phyloP scores from a whole-genome alignment of 305 asterid species.

The Fraxinus ornus region DNA sequence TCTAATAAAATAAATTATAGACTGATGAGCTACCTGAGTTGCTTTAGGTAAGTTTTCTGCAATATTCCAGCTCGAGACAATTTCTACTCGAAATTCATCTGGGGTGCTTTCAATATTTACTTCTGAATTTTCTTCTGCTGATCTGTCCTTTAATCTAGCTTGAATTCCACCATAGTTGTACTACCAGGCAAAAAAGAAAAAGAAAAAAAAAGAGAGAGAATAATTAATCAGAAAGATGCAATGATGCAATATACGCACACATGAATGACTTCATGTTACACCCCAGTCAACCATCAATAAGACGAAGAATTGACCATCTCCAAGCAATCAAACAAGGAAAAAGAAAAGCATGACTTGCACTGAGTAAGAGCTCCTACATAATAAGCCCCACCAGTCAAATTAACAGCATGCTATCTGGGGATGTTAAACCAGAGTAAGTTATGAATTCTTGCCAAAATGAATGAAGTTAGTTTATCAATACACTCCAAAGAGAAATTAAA shows the following conservation, averaged over 20 bases:
- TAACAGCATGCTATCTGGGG: background rate
- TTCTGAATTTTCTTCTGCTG: constrained; percentile 50
- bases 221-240: constrained; percentile 19
- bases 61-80: constrained; percentile 82
- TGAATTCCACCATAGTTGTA: constrained; percentile 95
- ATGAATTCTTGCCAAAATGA: background rate
- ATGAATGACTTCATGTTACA: background rate
- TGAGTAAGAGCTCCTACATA: background rate
- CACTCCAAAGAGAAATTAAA: constrained; percentile 9
- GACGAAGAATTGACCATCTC: background rate
- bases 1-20: constrained; percentile 4
- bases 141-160: constrained; percentile 55
- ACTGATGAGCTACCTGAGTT: constrained; percentile 61
- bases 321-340: constrained; percentile 1
- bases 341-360: background rate
- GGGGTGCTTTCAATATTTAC: constrained; percentile 38
- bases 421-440: background rate
- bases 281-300: background rate
- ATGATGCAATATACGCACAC: background rate
- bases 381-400: background rate
- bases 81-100: constrained; percentile 60
- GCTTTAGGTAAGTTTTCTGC: constrained; percentile 75
- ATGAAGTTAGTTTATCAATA: background rate
- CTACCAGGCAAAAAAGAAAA: constrained; percentile 38
- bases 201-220: constrained; percentile 1